Evolutionary conservation across 2,329 filamentous ascomycete species (phyloP).

Genomic region (Chalaropsis ovoidea): DNA sequence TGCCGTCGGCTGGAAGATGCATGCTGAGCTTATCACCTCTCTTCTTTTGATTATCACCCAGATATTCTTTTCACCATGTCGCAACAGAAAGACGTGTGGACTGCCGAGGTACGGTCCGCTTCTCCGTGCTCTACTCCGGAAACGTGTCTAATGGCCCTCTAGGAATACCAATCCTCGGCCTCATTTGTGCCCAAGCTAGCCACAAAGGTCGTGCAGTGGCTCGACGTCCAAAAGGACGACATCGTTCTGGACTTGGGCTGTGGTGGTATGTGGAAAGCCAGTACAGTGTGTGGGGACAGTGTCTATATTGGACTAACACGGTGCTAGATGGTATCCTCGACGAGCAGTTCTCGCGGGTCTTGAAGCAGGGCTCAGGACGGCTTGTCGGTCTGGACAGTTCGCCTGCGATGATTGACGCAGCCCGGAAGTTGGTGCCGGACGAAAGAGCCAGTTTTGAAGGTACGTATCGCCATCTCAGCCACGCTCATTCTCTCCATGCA

Average conservation of each 20-base stretch:
- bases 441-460: slow-evolving; percentile 39
- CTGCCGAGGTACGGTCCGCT: slow-evolving; percentile 32
- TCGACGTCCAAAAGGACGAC: slow-evolving; percentile 49
- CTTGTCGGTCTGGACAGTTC: slow-evolving; percentile 52
- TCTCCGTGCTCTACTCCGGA: not conserved
- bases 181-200: slow-evolving; percentile 55
- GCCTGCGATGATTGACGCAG: slow-evolving; percentile 47
- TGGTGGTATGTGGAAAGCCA: slow-evolving; percentile 39
- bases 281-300: slow-evolving; percentile 10
- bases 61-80: not conserved
- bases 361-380: slow-evolving; percentile 38
- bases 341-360: slow-evolving; percentile 41
- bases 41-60: not conserved
- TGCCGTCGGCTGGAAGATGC: no score
- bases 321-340: slow-evolving; percentile 48
- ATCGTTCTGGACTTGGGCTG: slow-evolving; percentile 53
- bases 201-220: slow-evolving; percentile 47
- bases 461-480: slow-evolving; percentile 25
- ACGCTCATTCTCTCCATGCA: no score
- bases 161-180: slow-evolving; percentile 52
- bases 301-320: not conserved
- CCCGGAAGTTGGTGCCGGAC: slow-evolving; percentile 35
- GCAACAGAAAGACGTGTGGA: slow-evolving; percentile 33
- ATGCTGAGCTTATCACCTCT: not conserved
- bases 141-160: not conserved